These are phyloP conservation scores for Saccharomycopsis malanga DNA, from an alignment of 805 yeast genomes.

Conservation along the genomic window DNA sequence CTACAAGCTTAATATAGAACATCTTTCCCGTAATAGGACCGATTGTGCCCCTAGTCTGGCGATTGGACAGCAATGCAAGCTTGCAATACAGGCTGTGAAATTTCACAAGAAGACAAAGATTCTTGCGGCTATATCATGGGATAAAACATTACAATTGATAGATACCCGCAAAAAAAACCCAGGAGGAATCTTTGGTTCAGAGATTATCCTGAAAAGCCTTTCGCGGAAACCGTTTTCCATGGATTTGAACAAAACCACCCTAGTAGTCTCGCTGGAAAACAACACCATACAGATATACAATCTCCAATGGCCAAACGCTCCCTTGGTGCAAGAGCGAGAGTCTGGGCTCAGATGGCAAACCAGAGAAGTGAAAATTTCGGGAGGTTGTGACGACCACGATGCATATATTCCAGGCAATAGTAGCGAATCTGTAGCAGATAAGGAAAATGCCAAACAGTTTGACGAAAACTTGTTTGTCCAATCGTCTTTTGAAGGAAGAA, in stretches of 20 bases:
- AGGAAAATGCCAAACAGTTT: background rate
- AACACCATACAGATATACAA: background rate
- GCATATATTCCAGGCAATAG: constrained; percentile 19
- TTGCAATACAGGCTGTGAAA: constrained; percentile 13
- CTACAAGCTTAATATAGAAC: constrained; percentile 5
- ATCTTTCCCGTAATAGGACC: too few species aligned
- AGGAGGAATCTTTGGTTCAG: background rate
- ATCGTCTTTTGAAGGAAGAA: constrained; percentile 19
- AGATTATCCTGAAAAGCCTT: background rate
- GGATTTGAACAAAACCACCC: constrained; percentile 13
- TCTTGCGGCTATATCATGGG: constrained; percentile 17
- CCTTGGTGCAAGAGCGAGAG: constrained; percentile 6
- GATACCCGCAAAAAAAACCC: constrained; percentile 2
- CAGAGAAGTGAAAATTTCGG: constrained; percentile 7
- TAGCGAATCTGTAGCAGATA: constrained; percentile 16
- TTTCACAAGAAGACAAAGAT: background rate
- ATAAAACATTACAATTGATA: constrained; percentile 12
- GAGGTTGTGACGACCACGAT: constrained; percentile 6
- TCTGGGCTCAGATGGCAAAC: constrained; percentile 15
- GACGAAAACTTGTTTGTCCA: constrained; percentile 13
- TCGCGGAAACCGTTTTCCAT: constrained; percentile 14
- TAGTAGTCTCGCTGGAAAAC: constrained; percentile 9
- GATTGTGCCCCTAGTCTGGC: too few species aligned
- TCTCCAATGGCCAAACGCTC: background rate
- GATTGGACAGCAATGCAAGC: background rate